Evolutionary conservation across 257 asterid species (phyloP).

Genomic region (Misopates orontium): DNA sequence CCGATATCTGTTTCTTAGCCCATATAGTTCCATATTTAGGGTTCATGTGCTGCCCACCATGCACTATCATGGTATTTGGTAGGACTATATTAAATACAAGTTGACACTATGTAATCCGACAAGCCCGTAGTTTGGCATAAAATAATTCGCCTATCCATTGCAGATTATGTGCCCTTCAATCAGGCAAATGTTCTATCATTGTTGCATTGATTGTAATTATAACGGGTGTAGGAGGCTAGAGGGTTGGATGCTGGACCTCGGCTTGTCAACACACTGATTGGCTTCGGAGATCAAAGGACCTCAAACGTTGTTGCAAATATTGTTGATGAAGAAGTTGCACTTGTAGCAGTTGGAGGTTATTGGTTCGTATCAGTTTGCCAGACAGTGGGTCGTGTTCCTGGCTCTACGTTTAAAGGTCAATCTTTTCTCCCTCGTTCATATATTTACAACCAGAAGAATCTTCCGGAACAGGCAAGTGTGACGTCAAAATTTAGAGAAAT

Average conservation of each 20-base stretch:
- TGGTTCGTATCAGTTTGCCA: conserved; percentile 87
- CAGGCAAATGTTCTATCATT: background rate
- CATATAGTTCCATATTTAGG: too few species aligned
- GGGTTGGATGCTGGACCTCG: conserved; percentile 99
- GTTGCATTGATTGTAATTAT: background rate
- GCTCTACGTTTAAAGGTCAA: conserved; percentile 73
- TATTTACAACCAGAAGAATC: background rate
- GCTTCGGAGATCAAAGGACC: conserved; percentile 85
- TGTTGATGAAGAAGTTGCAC: conserved; percentile 96
- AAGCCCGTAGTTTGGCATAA: too few species aligned
- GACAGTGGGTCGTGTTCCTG: conserved; percentile 63
- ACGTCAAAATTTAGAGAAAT: too few species aligned
- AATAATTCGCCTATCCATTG: too few species aligned
- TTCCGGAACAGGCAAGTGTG: background rate
- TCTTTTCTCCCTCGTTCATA: background rate
- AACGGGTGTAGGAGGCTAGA: conserved; percentile 73
- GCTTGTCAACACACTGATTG: conserved; percentile 69
- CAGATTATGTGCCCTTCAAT: too few species aligned
- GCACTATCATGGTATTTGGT: too few species aligned
- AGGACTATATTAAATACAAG: too few species aligned
- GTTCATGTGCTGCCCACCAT: too few species aligned
- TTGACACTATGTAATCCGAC: too few species aligned
- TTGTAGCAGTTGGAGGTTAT: conserved; percentile 87
- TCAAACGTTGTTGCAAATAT: conserved; percentile 79
- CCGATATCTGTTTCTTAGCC: too few species aligned